Base-by-base conservation (phyloP, 768 basidiomycete genomes). In the Rubroboletus satanas region DNA sequence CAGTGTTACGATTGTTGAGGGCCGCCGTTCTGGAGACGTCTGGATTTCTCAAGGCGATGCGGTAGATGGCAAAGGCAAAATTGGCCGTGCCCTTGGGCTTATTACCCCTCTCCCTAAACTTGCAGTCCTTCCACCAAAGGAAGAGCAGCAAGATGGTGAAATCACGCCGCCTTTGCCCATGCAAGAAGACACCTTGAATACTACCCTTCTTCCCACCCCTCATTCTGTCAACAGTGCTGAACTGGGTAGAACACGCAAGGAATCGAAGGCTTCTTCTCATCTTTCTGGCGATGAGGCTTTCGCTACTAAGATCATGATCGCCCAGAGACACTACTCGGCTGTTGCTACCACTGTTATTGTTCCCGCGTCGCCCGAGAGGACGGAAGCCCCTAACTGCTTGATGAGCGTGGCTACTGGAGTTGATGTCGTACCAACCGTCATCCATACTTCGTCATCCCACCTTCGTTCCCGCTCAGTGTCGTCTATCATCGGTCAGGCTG, bases 1-100 rank as follows among this genome's bases (percentile, higher is more conserved):
- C 45, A 83, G 80, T 56, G 59, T 73, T 48, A 87, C 84, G 18
- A 81, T 87, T 38, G 82, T 88, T 21, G 85, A 88, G 67, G 82
- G 81, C 29, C 80, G 84, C 32, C 83, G 84, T 45, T 87, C 85
- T 60, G 84, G 85, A 26, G 87, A 89, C 61, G 82, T 89, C 29
- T 88, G 88, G 88, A 69, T 89, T 59, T 67, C 80, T 12, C 85
- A 84, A 51, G 85, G 87, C n/a, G 82, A 88, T 56, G 87, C 87
- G 7, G 73, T 85, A 21, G 83, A 85, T 46, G 84, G 84, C 2
- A 86, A 83, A 67, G 72, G 73, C 51, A 85, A 83, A 61, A 59
- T 87, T 31, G 75, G 80, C 41, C 81, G 86, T 18, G 83, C 83
- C 2, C 62, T 89, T 29, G 80, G 77, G n/a, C 77, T 89, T 72